phyloP scores from a whole-genome alignment of 2,329 filamentous ascomycete species.

The Aureobasidium mangrovei region DNA sequence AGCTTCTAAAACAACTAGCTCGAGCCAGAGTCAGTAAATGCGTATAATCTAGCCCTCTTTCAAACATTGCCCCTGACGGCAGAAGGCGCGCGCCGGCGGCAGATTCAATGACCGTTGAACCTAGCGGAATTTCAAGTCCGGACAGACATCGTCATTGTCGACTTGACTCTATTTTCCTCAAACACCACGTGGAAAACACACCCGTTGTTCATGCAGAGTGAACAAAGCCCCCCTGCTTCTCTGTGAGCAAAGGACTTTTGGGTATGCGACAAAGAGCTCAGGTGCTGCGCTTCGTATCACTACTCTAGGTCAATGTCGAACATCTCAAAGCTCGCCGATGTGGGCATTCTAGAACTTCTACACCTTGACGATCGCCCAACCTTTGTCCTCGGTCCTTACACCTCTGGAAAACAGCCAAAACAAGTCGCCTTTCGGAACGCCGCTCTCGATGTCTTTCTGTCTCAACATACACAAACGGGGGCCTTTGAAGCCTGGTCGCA shows the following conservation, averaged over 20 bases:
- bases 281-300: background rate
- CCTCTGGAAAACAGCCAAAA: background rate
- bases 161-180: background rate
- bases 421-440: constrained; percentile 6
- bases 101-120: background rate
- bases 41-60: background rate
- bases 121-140: background rate
- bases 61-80: background rate
- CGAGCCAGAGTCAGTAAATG: background rate
- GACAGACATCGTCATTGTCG: background rate
- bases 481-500: background rate
- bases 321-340: background rate
- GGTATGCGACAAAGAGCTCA: background rate
- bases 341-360: constrained; percentile 13
- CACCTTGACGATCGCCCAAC: constrained; percentile 11
- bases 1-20: background rate
- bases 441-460: constrained; percentile 1
- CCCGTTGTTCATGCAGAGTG: too few relatives aligned
- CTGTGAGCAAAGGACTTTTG: background rate
- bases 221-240: background rate
- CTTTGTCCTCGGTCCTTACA: constrained; percentile 3
- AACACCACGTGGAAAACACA: too few relatives aligned
- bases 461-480: background rate
- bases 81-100: background rate
- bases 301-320: background rate